phyloP scores from a whole-genome alignment of 495 filamentous ascomycete species.

The Aspergillus saccharolyticus region DNA sequence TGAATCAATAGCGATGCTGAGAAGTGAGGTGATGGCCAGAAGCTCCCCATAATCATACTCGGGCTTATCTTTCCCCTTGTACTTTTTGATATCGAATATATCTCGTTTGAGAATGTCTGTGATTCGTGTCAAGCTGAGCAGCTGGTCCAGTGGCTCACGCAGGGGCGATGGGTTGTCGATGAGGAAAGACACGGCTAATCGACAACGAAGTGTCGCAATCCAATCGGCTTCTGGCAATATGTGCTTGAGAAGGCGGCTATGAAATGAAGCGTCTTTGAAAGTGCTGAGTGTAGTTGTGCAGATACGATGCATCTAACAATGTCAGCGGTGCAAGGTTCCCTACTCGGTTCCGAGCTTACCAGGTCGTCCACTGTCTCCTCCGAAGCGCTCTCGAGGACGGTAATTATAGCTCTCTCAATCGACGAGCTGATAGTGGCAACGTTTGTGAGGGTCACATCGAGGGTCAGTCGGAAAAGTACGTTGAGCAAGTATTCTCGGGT shows the following conservation, averaged over 20 bases:
- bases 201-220: slow-evolving; percentile 58
- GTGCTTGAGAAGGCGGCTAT: slow-evolving; percentile 54
- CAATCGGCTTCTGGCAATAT: slow-evolving; percentile 51
- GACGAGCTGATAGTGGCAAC: slow-evolving; percentile 33
- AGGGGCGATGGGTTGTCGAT: slow-evolving; percentile 49
- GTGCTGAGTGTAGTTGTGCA: slow-evolving; percentile 48
- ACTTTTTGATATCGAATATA: slow-evolving; percentile 42
- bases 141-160: slow-evolving; percentile 33
- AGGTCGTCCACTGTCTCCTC: slow-evolving; percentile 27
- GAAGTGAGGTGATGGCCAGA: slow-evolving; percentile 54
- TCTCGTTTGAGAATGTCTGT: slow-evolving; percentile 46
- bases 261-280: slow-evolving; percentile 47
- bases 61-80: slow-evolving; percentile 21
- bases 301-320: slow-evolving; percentile 47
- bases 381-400: slow-evolving; percentile 33
- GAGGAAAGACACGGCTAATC: slow-evolving; percentile 70
- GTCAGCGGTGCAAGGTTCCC: slow-evolving; percentile 14
- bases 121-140: slow-evolving; percentile 49
- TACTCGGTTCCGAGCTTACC: slow-evolving; percentile 17
- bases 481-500: slow-evolving; percentile 29
- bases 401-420: slow-evolving; percentile 43
- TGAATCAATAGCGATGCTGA: slow-evolving; percentile 70
- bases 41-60: slow-evolving; percentile 66
- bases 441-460: slow-evolving; percentile 49
- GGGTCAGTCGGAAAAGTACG: slow-evolving; percentile 55